Evolutionary conservation across 2,329 filamentous ascomycete species (phyloP).

Genomic region (Ophiostoma sp.): DNA sequence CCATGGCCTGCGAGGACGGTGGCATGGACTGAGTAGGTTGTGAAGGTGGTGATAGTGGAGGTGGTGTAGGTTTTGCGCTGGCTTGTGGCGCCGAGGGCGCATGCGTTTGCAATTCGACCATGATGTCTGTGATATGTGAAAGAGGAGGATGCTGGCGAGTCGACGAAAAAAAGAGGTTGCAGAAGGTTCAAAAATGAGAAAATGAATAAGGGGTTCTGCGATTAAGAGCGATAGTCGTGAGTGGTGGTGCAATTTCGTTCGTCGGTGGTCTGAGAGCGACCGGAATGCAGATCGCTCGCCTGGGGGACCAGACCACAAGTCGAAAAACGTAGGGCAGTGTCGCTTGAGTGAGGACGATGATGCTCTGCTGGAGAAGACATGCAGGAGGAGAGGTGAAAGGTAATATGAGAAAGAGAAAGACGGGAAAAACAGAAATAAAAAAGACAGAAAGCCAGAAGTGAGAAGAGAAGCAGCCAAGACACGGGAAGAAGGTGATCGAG

Average conservation of each 20-base stretch:
- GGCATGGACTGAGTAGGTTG: background rate
- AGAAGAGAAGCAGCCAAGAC: conserved; percentile 9
- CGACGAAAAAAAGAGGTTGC: background rate
- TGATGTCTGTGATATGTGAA: conserved; percentile 19
- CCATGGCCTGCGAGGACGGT: conserved; percentile 3
- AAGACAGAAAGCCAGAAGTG: background rate
- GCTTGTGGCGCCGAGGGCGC: conserved; percentile 30
- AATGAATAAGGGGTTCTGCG: background rate
- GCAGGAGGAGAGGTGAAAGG: background rate
- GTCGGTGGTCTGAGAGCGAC: background rate
- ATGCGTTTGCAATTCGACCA: conserved; percentile 35
- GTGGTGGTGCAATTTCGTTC: conserved; percentile 1
- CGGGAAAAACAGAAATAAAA: background rate
- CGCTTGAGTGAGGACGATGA: background rate
- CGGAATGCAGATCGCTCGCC: conserved; percentile 15
- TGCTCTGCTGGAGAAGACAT: background rate
- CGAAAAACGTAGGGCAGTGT: background rate
- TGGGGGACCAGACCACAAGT: background rate
- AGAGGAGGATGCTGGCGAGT: background rate
- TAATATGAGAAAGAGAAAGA: background rate
- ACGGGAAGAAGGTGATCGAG: background rate
- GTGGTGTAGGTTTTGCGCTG: conserved; percentile 24
- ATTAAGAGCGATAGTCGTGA: background rate
- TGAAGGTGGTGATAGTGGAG: background rate
- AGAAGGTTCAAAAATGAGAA: background rate